Percentiles rank a stretch among this genome's conserved stretches.
Evolutionary conservation across 306 rosid genomes (phyloP).

Genomic region (Boehmeria nivea): DNA sequence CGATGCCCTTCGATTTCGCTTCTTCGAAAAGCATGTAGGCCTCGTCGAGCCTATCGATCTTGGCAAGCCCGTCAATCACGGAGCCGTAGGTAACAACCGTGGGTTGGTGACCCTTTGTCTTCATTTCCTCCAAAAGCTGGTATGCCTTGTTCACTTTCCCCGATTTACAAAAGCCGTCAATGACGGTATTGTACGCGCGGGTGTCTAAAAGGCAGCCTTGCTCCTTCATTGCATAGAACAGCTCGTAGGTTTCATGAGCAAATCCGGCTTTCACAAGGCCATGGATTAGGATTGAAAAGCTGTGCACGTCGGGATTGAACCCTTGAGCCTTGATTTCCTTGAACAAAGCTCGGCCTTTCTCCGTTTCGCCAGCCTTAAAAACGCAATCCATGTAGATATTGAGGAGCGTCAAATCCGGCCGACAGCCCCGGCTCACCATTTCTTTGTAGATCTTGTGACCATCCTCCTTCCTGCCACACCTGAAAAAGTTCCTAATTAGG

Average conservation of each 20-base stretch:
- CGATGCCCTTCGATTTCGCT: slow-evolving; percentile 72
- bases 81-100: slow-evolving; percentile 89
- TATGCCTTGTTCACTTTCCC: slow-evolving; percentile 88
- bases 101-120: slow-evolving; percentile 69
- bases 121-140: slow-evolving; percentile 91
- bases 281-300: slow-evolving; percentile 82
- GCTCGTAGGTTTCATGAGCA: slow-evolving; percentile 68
- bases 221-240: slow-evolving; percentile 79
- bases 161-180: slow-evolving; percentile 84
- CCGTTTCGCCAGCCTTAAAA: slow-evolving; percentile 77
- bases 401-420: slow-evolving; percentile 77
- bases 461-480: slow-evolving; percentile 84
- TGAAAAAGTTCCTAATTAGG: slow-evolving; percentile 75
- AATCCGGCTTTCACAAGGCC: slow-evolving; percentile 85
- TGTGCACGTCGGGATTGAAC: slow-evolving; percentile 59
- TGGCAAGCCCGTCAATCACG: slow-evolving; percentile 84
- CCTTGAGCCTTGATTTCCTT: slow-evolving; percentile 69
- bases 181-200: slow-evolving; percentile 74
- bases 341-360: slow-evolving; percentile 79
- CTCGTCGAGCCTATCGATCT: slow-evolving; percentile 94
- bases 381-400: slow-evolving; percentile 92
- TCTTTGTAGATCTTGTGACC: slow-evolving; percentile 94
- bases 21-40: slow-evolving; percentile 96
- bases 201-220: slow-evolving; percentile 75
- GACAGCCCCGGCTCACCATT: slow-evolving; percentile 61